Evolutionary conservation across 345 rosid genomes (phyloP).

Genomic region (Rhizophora mangle): DNA sequence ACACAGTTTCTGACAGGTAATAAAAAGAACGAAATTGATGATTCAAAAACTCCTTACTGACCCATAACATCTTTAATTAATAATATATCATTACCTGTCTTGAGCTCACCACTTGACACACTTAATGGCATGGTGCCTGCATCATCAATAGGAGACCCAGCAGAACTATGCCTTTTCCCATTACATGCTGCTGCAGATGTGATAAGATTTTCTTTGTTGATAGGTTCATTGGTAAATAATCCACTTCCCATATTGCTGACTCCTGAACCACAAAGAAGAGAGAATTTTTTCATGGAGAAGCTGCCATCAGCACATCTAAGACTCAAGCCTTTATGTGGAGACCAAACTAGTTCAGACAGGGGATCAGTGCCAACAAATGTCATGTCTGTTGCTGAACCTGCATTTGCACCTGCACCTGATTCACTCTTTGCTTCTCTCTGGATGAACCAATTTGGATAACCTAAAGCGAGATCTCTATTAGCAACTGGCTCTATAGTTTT

Average conservation of each 20-base stretch:
- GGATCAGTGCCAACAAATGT: constrained; percentile 53
- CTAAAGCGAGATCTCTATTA: constrained; percentile 41
- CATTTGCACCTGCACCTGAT: constrained; percentile 92
- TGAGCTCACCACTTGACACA: constrained; percentile 25
- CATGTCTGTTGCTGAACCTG: constrained; percentile 49
- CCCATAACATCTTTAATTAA: too few species aligned
- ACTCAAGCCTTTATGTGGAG: constrained; percentile 71
- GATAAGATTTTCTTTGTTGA: constrained; percentile 13
- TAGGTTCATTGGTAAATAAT: constrained; percentile 26
- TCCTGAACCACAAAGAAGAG: constrained; percentile 43
- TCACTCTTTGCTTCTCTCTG: constrained; percentile 35
- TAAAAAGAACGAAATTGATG: too few species aligned
- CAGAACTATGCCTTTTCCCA: constrained; percentile 14
- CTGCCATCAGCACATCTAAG: constrained; percentile 70
- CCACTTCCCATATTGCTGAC: constrained; percentile 26
- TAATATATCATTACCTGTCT: constrained; percentile 21
- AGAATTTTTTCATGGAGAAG: constrained; percentile 38
- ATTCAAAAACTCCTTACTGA: too few species aligned
- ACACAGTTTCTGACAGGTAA: too few species aligned
- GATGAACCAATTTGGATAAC: constrained; percentile 31
- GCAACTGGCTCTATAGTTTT: constrained; percentile 39
- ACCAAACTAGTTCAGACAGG: constrained; percentile 88
- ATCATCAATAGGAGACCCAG: constrained; percentile 20
- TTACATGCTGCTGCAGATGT: constrained; percentile 12
- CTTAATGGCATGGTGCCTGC: constrained; percentile 21